Conservation (phyloP, 2,329 filamentous ascomycete species). For the Fusarium succisae region DNA sequence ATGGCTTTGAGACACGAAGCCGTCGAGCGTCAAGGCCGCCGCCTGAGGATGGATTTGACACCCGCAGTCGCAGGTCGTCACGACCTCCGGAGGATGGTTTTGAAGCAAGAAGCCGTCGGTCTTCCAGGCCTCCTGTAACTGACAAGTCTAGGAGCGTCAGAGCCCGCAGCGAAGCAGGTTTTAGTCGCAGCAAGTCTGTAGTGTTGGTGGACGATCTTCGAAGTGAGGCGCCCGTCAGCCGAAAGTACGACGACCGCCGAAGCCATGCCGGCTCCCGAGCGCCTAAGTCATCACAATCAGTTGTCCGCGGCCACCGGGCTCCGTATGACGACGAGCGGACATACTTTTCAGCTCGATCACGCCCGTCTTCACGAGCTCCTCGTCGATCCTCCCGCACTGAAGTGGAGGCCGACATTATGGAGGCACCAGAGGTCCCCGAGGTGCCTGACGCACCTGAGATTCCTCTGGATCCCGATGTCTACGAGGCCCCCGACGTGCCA, state of each 20-base stretch:
- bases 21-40: slow-evolving; percentile 28
- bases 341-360: slow-evolving; percentile 55
- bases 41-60: slow-evolving; percentile 47
- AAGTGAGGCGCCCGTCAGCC: slow-evolving; percentile 48
- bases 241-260: slow-evolving; percentile 51
- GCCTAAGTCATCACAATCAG: slow-evolving; percentile 41
- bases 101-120: slow-evolving; percentile 53
- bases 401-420: slow-evolving; percentile 41
- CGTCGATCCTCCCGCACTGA: slow-evolving; percentile 39
- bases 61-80: slow-evolving; percentile 52
- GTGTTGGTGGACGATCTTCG: slow-evolving; percentile 55
- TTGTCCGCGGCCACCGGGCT: slow-evolving; percentile 35
- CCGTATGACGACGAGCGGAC: slow-evolving; percentile 51
- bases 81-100: slow-evolving; percentile 47
- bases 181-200: slow-evolving; percentile 30
- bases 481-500: slow-evolving; percentile 22
- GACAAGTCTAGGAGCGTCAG: slow-evolving; percentile 45
- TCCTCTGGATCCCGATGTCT: slow-evolving; percentile 26
- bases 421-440: slow-evolving; percentile 38
- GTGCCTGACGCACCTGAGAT: slow-evolving; percentile 29
- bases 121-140: slow-evolving; percentile 48
- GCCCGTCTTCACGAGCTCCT: slow-evolving; percentile 37
- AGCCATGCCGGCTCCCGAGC: slow-evolving; percentile 53
- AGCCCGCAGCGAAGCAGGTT: slow-evolving; percentile 52
- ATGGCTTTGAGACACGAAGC: slow-evolving; percentile 29